Percentiles rank a stretch among this genome's conserved stretches.
Evolutionary conservation across 805 yeast species (phyloP).

Genomic region (Jamesozyma spencerorum): DNA sequence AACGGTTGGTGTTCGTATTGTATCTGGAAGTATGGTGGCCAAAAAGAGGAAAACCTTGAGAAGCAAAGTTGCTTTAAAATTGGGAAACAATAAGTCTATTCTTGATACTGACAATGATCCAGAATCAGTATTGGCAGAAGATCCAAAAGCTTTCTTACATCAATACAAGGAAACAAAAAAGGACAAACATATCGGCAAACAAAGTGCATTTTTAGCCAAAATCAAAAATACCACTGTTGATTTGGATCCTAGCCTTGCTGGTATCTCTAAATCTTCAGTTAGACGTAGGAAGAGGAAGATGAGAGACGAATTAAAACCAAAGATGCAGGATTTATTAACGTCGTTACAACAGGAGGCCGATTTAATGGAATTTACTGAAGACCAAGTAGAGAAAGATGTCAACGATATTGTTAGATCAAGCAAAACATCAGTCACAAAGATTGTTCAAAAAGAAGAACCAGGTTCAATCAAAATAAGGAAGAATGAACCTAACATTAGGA

Average conservation of each 20-base stretch:
- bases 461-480: conserved; percentile 18
- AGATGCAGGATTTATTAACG: conserved; percentile 52
- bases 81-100: conserved; percentile 6
- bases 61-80: conserved; percentile 31
- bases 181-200: conserved; percentile 38
- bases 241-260: conserved; percentile 29
- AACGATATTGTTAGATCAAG: conserved; percentile 5
- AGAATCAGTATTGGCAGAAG: conserved; percentile 21
- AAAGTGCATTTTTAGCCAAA: conserved; percentile 28
- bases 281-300: conserved; percentile 56
- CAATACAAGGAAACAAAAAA: conserved; percentile 44
- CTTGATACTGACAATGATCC: conserved; percentile 5
- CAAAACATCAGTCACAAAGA: conserved; percentile 3
- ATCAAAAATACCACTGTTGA: conserved; percentile 13
- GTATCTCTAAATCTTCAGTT: conserved; percentile 55
- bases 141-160: conserved; percentile 42
- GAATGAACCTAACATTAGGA: conserved; percentile 47
- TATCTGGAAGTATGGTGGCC: conserved; percentile 38
- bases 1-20: no score
- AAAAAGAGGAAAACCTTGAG: conserved; percentile 41
- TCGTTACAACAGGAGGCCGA: conserved; percentile 36
- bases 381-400: conserved; percentile 10
- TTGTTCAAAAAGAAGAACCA: conserved; percentile 9
- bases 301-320: conserved; percentile 56
- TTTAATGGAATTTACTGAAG: conserved; percentile 10